Conservation (phyloP, 345 rosid species). For the Gynandropsis gynandra region DNA sequence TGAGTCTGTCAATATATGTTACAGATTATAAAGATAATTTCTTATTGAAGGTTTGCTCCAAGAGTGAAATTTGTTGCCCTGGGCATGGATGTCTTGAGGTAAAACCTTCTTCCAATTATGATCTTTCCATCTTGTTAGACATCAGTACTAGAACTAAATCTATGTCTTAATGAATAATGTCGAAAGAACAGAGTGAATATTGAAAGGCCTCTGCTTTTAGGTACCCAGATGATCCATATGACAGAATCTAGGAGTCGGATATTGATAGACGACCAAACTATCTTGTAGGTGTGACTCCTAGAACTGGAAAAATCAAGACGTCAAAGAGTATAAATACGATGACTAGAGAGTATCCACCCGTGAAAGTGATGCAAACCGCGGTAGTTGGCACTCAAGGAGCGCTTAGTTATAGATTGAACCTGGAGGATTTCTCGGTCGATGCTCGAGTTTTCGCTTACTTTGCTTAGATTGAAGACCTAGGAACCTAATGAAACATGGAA, state of each 20-base stretch:
- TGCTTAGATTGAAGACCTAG: conserved; percentile 81
- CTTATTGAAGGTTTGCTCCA: conserved; percentile 79
- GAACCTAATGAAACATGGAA: conserved; percentile 66
- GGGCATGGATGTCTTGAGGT: conserved; percentile 61
- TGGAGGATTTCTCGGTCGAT: conserved; percentile 90
- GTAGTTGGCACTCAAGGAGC: conserved; percentile 74
- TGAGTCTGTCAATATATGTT: conserved; percentile 82
- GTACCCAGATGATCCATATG: conserved; percentile 98
- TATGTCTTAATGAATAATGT: too few relatives aligned
- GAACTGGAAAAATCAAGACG: conserved; percentile 68
- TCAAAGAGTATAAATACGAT: conserved; percentile 39
- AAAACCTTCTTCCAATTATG: conserved; percentile 9
- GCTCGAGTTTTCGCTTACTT: conserved; percentile 91
- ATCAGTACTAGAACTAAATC: background rate
- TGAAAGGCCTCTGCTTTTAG: too few relatives aligned
- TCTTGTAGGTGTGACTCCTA: conserved; percentile 78
- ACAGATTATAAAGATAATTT: conserved; percentile 76
- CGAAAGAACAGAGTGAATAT: too few relatives aligned
- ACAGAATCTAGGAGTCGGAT: conserved; percentile 97
- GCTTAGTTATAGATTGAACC: conserved; percentile 76
- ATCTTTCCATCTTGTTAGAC: conserved; percentile 10
- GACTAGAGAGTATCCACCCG: conserved; percentile 94
- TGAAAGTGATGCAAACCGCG: conserved; percentile 93
- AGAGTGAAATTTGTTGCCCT: conserved; percentile 92
- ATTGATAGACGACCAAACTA: conserved; percentile 66